Evolutionary conservation across 2,329 filamentous ascomycete genomes (phyloP), one percentile per base, ranked within the genome.

Genomic region (Penicillium sp.): DNA sequence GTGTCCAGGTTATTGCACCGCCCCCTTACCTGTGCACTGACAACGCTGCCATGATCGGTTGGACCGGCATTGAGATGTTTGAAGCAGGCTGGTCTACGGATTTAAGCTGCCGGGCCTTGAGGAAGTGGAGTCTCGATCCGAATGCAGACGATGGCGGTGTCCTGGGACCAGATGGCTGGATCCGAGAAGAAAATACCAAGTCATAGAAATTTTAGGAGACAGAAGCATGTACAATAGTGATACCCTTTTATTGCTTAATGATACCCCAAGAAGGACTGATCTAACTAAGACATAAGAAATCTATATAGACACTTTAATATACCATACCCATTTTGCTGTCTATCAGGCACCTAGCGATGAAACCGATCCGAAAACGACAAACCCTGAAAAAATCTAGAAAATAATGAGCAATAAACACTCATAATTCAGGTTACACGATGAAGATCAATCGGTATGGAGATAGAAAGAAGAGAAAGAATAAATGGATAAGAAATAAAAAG

Each of bases 11-110:
- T 7, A 74, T 87, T 28, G 89, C 88, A 55, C 93, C 94, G n/a
- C 91, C 91, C 2, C 73, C 83, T 9, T 78, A 80, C 43, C 79
- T 93, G 53, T 97, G 94, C 68, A 97, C 91, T 0, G 94, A 99
- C 67, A 97, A 99, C 72, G 94, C 94, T 12, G 90, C 91, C 48
- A 99, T 99, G 94, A 92, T 97, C 69, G 93, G 88, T 1, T 97
- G 94, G 93, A 81, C 92, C 1, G 94, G 88, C 0, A 81, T 92
- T 62, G 92, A 97, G 74, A 97, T 99, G 92, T 97, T 83, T 67
- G 82, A 89, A 71, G 84, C 83, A 1, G 92, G 93, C 0, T 92
- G 84, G 79, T 74, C 78, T 58, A 87, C 84, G 8, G 80, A 82
- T 20, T 66, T 92, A 56, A 79, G 76, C 23, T 81, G 86, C 56